phyloP scores from a whole-genome alignment of 179 eudicot species.

The Nepenthes alata region DNA sequence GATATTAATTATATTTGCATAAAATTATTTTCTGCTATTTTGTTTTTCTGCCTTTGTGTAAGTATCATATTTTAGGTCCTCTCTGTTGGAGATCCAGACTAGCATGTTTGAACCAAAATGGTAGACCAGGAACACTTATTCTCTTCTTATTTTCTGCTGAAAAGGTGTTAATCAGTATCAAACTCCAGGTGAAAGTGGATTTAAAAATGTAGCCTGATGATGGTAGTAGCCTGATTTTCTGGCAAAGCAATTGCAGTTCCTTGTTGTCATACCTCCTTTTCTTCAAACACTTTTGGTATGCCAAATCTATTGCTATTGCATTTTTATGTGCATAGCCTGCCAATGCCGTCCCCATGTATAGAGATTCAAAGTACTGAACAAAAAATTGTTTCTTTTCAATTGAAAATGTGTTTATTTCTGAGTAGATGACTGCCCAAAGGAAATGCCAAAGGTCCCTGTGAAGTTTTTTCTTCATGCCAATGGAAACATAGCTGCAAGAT shows the following conservation, averaged over 20 bases:
- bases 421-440: slow-evolving; percentile 36
- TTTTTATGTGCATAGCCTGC: no score
- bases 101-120: neutral
- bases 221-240: neutral
- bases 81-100: neutral
- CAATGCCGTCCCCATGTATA: no score
- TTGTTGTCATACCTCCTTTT: neutral
- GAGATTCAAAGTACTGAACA: no score
- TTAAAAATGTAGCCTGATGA: neutral
- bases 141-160: neutral
- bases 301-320: neutral
- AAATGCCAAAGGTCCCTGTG: slow-evolving; percentile 34
- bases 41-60: no score
- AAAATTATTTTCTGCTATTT: neutral
- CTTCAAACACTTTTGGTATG: neutral
- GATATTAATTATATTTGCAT: neutral
- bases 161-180: no score
- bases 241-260: neutral
- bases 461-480: slow-evolving; percentile 79
- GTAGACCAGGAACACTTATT: neutral
- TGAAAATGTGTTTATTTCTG: neutral
- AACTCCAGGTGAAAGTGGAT: neutral
- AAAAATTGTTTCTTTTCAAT: neutral
- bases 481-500: slow-evolving; percentile 80
- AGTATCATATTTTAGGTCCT: no score